Evolutionary conservation across 306 rosid species (phyloP).

Genomic region (Vigna unguiculata): DNA sequence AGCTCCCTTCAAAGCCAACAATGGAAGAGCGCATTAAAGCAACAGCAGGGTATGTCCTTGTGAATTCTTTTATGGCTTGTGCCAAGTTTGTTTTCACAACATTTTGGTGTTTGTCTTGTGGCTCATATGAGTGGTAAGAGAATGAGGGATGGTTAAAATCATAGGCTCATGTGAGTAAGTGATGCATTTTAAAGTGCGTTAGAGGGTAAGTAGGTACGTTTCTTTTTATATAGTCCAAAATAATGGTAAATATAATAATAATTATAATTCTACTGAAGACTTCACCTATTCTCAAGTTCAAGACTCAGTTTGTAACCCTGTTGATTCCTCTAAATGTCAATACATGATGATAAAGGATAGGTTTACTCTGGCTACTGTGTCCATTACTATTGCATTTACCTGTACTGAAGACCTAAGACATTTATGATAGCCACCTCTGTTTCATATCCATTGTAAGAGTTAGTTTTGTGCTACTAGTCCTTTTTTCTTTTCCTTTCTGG

Average conservation of each 20-base stretch:
- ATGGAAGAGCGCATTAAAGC: constrained; percentile 73
- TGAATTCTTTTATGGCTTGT: constrained; percentile 14
- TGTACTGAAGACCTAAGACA: constrained; percentile 4
- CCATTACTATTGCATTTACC: not conserved
- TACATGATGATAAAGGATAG: not conserved
- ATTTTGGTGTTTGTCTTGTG: constrained; percentile 12
- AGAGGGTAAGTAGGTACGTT: not conserved
- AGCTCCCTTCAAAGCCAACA: constrained; percentile 74
- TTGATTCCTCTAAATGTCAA: constrained; percentile 5
- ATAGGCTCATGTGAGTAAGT: not conserved
- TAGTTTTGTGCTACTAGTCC: not conserved
- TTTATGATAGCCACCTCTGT: not conserved
- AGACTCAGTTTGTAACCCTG: constrained; percentile 18
- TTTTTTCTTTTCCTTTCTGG: constrained; percentile 3
- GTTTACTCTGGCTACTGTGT: not conserved
- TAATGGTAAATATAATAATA: not conserved
- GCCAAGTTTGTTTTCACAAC: constrained; percentile 10
- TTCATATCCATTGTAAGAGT: constrained; percentile 10
- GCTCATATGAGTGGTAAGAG: not conserved
- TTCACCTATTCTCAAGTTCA: constrained; percentile 1
- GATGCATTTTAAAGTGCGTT: constrained; percentile 1
- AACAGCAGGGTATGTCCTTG: constrained; percentile 82
- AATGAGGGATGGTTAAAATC: constrained; percentile 23
- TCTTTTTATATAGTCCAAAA: not conserved
- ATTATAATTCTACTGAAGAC: not conserved